These are phyloP conservation scores for Nepenthes mirabilis DNA, from an alignment of 148 eudicot genomes.

Conservation along the genomic window DNA sequence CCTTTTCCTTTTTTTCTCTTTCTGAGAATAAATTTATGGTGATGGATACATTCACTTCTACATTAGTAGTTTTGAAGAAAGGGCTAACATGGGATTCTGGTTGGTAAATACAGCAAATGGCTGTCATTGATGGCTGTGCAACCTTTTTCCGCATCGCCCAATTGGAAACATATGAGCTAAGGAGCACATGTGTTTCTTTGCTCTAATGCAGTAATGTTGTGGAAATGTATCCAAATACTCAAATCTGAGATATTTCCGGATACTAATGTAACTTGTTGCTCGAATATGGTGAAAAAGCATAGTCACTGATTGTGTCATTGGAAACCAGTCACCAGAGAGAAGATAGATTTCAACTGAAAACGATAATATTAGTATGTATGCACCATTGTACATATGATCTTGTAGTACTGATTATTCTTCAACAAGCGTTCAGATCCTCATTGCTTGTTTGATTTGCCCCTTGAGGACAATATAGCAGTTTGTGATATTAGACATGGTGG, in stretches of 20 bases:
- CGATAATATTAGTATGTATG: too few species aligned
- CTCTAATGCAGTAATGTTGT: too few species aligned
- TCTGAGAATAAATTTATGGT: too few species aligned
- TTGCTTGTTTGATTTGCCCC: background rate
- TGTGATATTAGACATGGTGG: slow-evolving; percentile 46
- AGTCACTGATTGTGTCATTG: slow-evolving; percentile 54
- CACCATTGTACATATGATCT: too few species aligned
- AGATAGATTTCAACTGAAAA: too few species aligned
- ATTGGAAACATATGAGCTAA: slow-evolving; percentile 72
- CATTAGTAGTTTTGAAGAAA: background rate
- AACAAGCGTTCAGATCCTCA: too few species aligned
- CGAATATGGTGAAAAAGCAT: slow-evolving; percentile 75
- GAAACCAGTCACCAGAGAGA: slow-evolving; percentile 15
- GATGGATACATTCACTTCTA: too few species aligned
- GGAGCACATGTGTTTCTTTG: too few species aligned
- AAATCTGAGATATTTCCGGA: too few species aligned
- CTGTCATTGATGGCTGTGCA: slow-evolving; percentile 76
- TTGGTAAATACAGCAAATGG: slow-evolving; percentile 15
- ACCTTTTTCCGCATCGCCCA: slow-evolving; percentile 72
- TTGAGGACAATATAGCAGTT: slow-evolving; percentile 84
- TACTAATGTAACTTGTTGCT: slow-evolving; percentile 23
- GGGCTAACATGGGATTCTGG: slow-evolving; percentile 1
- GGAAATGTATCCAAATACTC: too few species aligned
- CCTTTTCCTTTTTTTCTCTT: too few species aligned
- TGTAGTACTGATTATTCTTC: too few species aligned